Percentiles rank a stretch among this genome's conserved stretches.
Evolutionary conservation across 2,329 filamentous ascomycete genomes (phyloP).

Genomic region (Epichloe glyceriae): DNA sequence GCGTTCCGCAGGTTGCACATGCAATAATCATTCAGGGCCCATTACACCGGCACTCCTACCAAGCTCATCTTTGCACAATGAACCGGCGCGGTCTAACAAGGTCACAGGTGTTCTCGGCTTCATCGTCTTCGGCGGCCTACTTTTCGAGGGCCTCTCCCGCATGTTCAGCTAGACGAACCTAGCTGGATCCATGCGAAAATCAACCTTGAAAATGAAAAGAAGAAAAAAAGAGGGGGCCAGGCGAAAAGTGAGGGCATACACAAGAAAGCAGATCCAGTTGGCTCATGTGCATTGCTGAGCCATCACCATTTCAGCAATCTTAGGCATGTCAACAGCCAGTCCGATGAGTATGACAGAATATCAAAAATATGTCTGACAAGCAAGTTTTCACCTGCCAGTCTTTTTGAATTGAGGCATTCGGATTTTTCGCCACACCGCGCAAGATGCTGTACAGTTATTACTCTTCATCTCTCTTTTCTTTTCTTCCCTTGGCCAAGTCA

Average conservation of each 20-base stretch:
- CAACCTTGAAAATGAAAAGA: not conserved
- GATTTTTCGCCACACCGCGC: too few species aligned
- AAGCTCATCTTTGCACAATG: not conserved
- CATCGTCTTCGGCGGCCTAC: constrained; percentile 45
- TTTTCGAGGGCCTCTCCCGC: constrained; percentile 44
- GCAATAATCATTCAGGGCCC: not conserved
- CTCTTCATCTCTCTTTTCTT: not conserved
- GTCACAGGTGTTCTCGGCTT: constrained; percentile 41
- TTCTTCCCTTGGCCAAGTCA: not conserved
- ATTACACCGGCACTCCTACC: not conserved
- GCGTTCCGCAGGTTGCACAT: not conserved
- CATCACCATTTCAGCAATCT: too few species aligned
- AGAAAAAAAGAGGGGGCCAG: not conserved
- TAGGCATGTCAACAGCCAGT: too few species aligned
- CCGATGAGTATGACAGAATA: too few species aligned
- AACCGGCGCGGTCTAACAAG: not conserved
- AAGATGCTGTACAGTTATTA: too few species aligned
- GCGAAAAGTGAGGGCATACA: too few species aligned
- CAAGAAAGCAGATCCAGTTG: too few species aligned
- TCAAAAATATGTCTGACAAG: too few species aligned
- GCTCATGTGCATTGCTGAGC: too few species aligned
- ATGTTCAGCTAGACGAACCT: constrained; percentile 27
- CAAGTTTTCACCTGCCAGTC: too few species aligned
- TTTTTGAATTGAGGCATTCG: too few species aligned
- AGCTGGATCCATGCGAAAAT: not conserved